Percentiles rank a stretch among this genome's conserved stretches.
Evolutionary conservation across 495 filamentous ascomycete species (phyloP).

Genomic region (Aspergillus homomorphus): DNA sequence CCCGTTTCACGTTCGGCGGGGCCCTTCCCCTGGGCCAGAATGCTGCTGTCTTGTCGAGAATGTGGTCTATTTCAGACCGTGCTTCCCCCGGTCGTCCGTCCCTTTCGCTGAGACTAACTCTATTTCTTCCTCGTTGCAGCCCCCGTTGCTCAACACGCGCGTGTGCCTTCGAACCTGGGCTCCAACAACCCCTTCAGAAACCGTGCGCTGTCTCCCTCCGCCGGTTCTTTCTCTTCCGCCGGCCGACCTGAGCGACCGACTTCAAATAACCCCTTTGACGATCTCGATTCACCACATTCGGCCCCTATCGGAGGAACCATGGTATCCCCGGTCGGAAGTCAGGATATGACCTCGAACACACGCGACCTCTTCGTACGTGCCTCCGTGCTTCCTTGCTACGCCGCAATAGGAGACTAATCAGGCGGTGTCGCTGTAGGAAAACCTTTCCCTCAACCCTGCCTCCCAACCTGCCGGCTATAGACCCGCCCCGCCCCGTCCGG

Average conservation of each 20-base stretch:
- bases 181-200: conserved; percentile 99
- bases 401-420: conserved; percentile 10
- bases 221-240: conserved; percentile 38
- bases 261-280: conserved; percentile 91
- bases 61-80: conserved; percentile 14
- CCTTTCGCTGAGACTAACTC: conserved; percentile 10
- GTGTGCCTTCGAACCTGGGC: conserved; percentile 60
- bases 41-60: conserved; percentile 8
- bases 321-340: conserved; percentile 52
- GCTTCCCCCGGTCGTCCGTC: conserved; percentile 6
- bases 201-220: conserved; percentile 72
- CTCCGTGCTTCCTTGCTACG: not conserved
- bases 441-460: conserved; percentile 39
- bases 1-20: conserved; percentile 21
- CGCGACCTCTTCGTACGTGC: conserved; percentile 87
- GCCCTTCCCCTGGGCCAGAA: conserved; percentile 8
- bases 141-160: conserved; percentile 30
- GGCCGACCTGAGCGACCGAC: conserved; percentile 61
- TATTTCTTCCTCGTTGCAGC: conserved; percentile 14
- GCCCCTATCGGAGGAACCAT: conserved; percentile 48
- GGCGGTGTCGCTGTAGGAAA: conserved; percentile 28
- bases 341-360: conserved; percentile 59
- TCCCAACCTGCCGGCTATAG: conserved; percentile 40
- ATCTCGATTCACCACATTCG: conserved; percentile 49
- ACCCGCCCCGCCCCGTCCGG: conserved; percentile 33